A percentile compares a stretch with the other conserved stretches of the same genome.
phyloP scores from a whole-genome alignment of 257 asterid species.

The Galeopsis tetrahit region DNA sequence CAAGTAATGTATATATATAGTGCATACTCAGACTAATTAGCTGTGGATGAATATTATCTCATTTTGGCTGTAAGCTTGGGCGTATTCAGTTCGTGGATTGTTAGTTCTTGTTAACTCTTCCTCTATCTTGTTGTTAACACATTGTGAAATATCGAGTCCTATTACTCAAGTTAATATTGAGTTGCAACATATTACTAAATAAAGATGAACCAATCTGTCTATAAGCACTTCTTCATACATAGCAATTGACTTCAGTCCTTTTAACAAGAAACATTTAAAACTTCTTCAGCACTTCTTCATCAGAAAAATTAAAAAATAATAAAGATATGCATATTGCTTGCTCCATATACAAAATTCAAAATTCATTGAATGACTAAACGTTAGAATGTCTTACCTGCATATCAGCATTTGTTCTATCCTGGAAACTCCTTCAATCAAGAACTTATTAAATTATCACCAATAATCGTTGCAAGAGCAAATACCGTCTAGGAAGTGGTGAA shows the following conservation, averaged over 20 bases:
- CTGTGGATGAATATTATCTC: no score
- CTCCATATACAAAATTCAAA: neutral
- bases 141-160: neutral
- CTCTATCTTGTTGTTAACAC: no score
- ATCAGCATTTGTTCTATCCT: neutral
- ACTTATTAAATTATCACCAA: slow-evolving; percentile 59
- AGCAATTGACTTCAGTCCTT: neutral
- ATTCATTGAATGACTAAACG: neutral
- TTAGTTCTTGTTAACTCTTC: no score
- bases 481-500: slow-evolving; percentile 77
- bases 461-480: slow-evolving; percentile 86
- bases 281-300: no score
- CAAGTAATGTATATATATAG: no score
- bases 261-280: no score
- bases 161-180: neutral
- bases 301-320: neutral
- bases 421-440: slow-evolving; percentile 17
- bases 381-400: slow-evolving; percentile 30
- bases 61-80: no score
- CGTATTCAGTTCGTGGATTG: no score
- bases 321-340: neutral
- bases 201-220: neutral
- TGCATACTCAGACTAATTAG: no score
- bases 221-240: neutral
- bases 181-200: slow-evolving; percentile 6